Percentiles rank a stretch among this genome's conserved stretches.
Conservation (phyloP, 495 filamentous ascomycete genomes). For the Apodospora peruviana region DNA sequence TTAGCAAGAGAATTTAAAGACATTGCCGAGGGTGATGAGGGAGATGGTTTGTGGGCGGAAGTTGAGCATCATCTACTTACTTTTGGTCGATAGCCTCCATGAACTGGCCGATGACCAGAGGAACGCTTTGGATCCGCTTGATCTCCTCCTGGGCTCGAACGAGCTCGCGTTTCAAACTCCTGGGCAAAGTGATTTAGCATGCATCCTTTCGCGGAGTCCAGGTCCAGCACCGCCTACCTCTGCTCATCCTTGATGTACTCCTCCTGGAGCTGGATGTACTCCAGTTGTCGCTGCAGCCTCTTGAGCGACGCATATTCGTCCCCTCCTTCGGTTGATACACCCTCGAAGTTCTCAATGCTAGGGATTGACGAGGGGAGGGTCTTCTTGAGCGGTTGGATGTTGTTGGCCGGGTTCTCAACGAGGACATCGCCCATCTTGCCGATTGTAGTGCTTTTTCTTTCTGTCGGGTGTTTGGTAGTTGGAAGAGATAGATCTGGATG, state of each 20-base stretch:
- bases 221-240: slow-evolving; percentile 50
- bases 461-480: background rate
- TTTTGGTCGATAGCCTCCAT: slow-evolving; percentile 99
- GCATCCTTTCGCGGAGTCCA: background rate
- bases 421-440: slow-evolving; percentile 73
- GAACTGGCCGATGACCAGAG: slow-evolving; percentile 96
- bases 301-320: slow-evolving; percentile 96
- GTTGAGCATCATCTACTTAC: too few relatives aligned
- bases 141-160: slow-evolving; percentile 98
- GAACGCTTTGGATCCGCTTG: slow-evolving; percentile 97
- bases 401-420: slow-evolving; percentile 73
- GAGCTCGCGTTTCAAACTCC: slow-evolving; percentile 93
- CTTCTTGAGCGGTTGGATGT: slow-evolving; percentile 69
- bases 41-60: too few relatives aligned
- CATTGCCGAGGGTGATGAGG: background rate
- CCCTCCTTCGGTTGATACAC: slow-evolving; percentile 68
- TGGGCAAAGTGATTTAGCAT: slow-evolving; percentile 30
- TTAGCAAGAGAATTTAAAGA: background rate
- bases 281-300: slow-evolving; percentile 89
- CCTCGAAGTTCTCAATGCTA: slow-evolving; percentile 84
- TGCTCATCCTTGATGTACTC: slow-evolving; percentile 99
- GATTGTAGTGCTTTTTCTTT: background rate
- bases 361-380: slow-evolving; percentile 75
- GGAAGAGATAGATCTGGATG: background rate
- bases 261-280: slow-evolving; percentile 98